A percentile compares a stretch with the other conserved stretches of the same genome.
These are phyloP conservation scores for Penicilliopsis zonata DNA, from an alignment of 495 filamentous ascomycete genomes.

Conservation along the genomic window DNA sequence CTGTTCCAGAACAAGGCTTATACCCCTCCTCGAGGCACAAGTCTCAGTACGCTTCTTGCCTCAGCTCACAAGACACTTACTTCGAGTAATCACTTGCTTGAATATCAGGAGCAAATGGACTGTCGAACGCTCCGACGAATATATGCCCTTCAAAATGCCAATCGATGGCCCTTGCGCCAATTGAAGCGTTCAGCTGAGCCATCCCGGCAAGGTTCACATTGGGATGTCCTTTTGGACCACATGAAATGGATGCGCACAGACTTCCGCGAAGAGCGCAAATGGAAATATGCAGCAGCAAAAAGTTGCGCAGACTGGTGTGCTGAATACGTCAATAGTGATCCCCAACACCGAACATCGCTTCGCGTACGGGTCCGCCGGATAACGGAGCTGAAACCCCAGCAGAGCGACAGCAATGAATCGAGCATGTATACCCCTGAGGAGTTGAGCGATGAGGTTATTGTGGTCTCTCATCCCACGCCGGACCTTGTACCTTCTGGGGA, in stretches of 20 bases:
- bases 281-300: slow-evolving; percentile 73
- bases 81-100: slow-evolving; percentile 62
- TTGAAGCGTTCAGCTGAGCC: slow-evolving; percentile 71
- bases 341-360: slow-evolving; percentile 48
- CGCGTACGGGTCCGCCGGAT: slow-evolving; percentile 48
- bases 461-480: slow-evolving; percentile 45
- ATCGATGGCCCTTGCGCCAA: slow-evolving; percentile 85
- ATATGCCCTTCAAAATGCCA: slow-evolving; percentile 76
- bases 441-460: slow-evolving; percentile 18
- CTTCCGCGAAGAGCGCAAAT: slow-evolving; percentile 86
- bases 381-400: slow-evolving; percentile 7
- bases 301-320: slow-evolving; percentile 70
- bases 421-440: slow-evolving; percentile 17
- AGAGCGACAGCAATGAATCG: slow-evolving; percentile 9
- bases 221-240: slow-evolving; percentile 77
- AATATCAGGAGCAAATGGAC: slow-evolving; percentile 72
- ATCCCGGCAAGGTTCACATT: slow-evolving; percentile 56
- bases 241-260: slow-evolving; percentile 97
- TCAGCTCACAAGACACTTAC: slow-evolving; percentile 73
- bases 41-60: slow-evolving; percentile 54
- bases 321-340: slow-evolving; percentile 55
- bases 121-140: slow-evolving; percentile 72
- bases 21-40: slow-evolving; percentile 42
- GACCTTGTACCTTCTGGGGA: slow-evolving; percentile 58
- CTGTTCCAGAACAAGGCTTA: slow-evolving; percentile 62